These are phyloP conservation scores for Cryptosporidium sp. DNA, from an alignment of 169 alveolate genomes.

Conservation along the genomic window DNA sequence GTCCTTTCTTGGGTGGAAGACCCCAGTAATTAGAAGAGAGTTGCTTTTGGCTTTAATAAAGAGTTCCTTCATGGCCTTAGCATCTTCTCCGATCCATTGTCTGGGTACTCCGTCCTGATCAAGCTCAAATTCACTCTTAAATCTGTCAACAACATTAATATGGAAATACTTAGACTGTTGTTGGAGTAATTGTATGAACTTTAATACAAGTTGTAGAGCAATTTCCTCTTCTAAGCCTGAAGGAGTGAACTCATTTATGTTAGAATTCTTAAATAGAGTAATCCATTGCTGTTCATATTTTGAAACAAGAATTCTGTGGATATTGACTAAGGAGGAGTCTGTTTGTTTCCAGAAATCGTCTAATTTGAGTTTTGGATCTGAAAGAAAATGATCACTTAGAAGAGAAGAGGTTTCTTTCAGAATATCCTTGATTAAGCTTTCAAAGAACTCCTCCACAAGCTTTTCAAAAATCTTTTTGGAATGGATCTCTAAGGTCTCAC, in stretches of 20 bases:
- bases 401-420: conserved; percentile 26
- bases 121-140: conserved; percentile 52
- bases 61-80: conserved; percentile 34
- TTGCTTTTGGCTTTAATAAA: conserved; percentile 44
- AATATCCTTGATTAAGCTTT: conserved; percentile 47
- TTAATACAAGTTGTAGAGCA: conserved; percentile 57
- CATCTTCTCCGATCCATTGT: conserved; percentile 75
- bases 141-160: conserved; percentile 29
- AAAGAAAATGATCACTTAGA: neutral
- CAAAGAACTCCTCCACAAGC: conserved; percentile 56
- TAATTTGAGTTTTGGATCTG: conserved; percentile 34
- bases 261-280: neutral
- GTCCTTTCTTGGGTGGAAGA: conserved; percentile 6
- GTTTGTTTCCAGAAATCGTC: conserved; percentile 32
- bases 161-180: conserved; percentile 70
- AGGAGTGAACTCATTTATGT: conserved; percentile 1
- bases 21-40: conserved; percentile 20
- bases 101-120: conserved; percentile 70
- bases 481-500: conserved; percentile 47
- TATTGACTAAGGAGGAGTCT: neutral
- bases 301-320: conserved; percentile 6
- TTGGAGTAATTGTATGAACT: conserved; percentile 14
- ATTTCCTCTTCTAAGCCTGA: conserved; percentile 41
- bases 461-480: conserved; percentile 52
- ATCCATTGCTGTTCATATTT: conserved; percentile 38